Base-by-base conservation (phyloP, 352 stramenopile genomes). In the Phytophthora uliginosa region DNA sequence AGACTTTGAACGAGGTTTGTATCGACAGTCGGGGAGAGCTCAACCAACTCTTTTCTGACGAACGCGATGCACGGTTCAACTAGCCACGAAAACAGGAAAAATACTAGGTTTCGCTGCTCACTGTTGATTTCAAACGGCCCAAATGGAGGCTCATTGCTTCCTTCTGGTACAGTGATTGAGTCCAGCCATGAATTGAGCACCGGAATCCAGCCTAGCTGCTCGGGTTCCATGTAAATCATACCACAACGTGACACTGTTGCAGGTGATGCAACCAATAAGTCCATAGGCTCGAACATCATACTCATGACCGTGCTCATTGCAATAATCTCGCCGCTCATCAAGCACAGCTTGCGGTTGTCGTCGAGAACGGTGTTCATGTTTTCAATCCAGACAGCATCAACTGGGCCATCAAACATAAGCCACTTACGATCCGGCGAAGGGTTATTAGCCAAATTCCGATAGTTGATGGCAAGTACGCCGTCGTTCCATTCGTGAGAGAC, bases 341-440 rank as follows among this genome's bases (percentile, higher is more conserved):
- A 78, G 53, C 95, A 98, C 28, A 98, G 69, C 50, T 98, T 98
- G 63, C 97, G 97, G 75, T 98, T 98, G 71, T 98, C 95, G 60
- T 98, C 95, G 6, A 98, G 84, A 31, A 98, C 95, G 2, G 95
- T 98, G 73, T 98, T 98, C 95, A 98, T 98, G 73, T 98, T 98
- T 80, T 98, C 93, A 36, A 98, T 98, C 95, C 95, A 98, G 38
- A 98, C 89, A 2, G 92, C 94, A 69, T 98, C 95, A 2, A 98
- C 95, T 0, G 95, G 95, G 0, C 95, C 95, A 73, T 98, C 95
- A 72, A 98, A 98, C 77, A 98, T 79, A 7, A 98, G 76, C 96
- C 96, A 99, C 69, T 98, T 98, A 36, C 92, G 82, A 26, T 91
- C 88, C 0, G 83, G 82, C 0, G 86, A 93, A 3, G 85, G 78